Conservation (phyloP, 78 protist species). For the Dictyostelium brefeldianum region DNA sequence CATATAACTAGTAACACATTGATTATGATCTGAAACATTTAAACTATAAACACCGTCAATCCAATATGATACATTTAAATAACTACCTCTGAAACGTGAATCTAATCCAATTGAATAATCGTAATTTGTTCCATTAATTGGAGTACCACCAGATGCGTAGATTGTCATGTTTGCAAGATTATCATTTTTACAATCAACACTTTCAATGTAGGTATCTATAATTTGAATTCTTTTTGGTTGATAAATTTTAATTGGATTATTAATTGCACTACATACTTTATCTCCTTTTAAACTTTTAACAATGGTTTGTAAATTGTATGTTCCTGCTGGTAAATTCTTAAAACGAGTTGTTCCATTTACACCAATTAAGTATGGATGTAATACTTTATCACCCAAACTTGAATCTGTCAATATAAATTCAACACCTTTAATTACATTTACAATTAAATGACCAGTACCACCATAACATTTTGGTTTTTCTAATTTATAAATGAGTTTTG, state of each 20-base stretch:
- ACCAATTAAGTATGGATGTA: neutral
- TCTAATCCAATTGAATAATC: neutral
- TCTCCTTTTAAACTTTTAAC: neutral
- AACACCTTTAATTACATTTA: neutral
- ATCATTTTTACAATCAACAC: conserved; percentile 14
- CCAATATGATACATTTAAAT: conserved; percentile 62
- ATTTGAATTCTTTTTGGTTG: conserved; percentile 32
- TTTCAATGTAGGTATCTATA: neutral
- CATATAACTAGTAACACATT: conserved; percentile 6
- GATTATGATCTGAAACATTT: conserved; percentile 30
- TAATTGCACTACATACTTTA: neutral
- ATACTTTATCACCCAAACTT: neutral
- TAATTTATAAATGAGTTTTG: neutral
- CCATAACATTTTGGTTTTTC: conserved; percentile 16
- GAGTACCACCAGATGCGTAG: conserved; percentile 56
- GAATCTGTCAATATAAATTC: neutral
- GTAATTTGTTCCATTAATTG: conserved; percentile 22
- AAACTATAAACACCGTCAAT: conserved; percentile 47
- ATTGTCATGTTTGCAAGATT: conserved; percentile 3
- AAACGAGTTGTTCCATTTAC: conserved; percentile 3
- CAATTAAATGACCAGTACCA: neutral
- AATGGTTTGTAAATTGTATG: neutral
- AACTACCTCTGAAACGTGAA: neutral
- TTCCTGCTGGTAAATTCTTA: conserved; percentile 28
- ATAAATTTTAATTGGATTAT: neutral